Base-by-base conservation (phyloP, 768 basidiomycete genomes). In the Cantharellus cinnabarinus region DNA sequence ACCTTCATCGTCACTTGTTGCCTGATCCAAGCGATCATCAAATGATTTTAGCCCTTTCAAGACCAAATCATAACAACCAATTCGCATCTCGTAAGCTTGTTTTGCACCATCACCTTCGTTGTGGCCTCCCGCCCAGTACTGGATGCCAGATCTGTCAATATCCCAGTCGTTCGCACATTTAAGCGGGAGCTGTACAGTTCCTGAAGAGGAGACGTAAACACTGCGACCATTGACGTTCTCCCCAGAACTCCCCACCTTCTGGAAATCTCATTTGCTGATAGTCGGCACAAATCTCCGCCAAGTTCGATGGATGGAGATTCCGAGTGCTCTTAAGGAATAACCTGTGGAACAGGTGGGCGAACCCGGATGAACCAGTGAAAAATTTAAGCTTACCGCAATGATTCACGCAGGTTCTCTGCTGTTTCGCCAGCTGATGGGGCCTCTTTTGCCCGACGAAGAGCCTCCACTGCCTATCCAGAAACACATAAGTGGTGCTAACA, bases 321-420 rank as follows among this genome's bases (percentile, higher is more conserved):
- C 82, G 79, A 3, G 89, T 84, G 20, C 89, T 90, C 68, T 91
- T 91, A 58, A 77, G 79, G 71, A 95, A 97, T 48, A 98, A 69
- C 53, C 93, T 93, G 63, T 5, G 20, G 5, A 10, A n/a, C 41
- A 0, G 37, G 42, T 35, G 35, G 20, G 65, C 35, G 58, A 57
- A 38, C 41, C 42, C 48, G 61, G 59, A 59, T 59, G 51, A 52
- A 10, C 54, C 40, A n/a, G 56, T 57, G 2, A 59, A 14, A 34
- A 14, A 56, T 38, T 3, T 34, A 5, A 38, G 64, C 73, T 65
- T 67, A 89, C 91, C 88, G 77, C 52, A 98, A 70, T 0, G 94
- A 90, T 70, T 98, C 93, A 39, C 79, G 78, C 51, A 98, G 75
- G 75, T 78, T 81, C 58, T 83, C 82, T 59, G 83, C 81, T 58